Base-by-base conservation (phyloP, 805 yeast genomes). In the Pichia nanzhaoensis region DNA sequence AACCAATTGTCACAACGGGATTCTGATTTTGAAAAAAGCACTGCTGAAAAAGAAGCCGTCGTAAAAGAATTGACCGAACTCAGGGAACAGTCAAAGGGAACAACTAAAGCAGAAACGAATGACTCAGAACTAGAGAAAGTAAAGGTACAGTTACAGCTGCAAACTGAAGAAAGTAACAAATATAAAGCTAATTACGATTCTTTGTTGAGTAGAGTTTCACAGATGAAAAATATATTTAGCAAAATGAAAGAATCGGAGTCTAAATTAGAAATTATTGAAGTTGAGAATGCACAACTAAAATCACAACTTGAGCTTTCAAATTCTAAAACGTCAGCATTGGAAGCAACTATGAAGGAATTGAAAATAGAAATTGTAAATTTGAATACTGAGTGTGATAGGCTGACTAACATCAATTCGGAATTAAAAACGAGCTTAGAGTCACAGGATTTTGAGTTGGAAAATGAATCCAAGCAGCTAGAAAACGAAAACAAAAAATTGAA, bases 241-340 rank as follows among this genome's bases (percentile, higher is more conserved):
- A 84, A 84, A 51, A 82, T 84, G 86, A 82, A 84, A 56, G 82
- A 77, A 46, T 68, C 87, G 0, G 82, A 84, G 56, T 64, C 61
- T 3, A 85, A 83, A 52, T 60, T 74, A 19, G 71, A 64, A 61
- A 65, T 65, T 61, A 4, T 17, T 61, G 14, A 62, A 59, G 28
- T 51, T 65, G 52, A 69, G 59, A 53, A 61, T 53, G 22, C 64
- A 58, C 42, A 54, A 65, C 18, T 71, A 62, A 7, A 48, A 56
- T 1, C 40, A 59, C 20, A 64, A 57, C 33, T 59, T 55, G 36
- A 73, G 64, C 44, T 63, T 9, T 42, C 37, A 4, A 44, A 34
- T 14, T n/a, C 34, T 12, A 34, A 51, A 18, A 16, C 45, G 2
- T 35, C 18, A 4, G 13, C 22, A 5, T 8, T 47, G 2, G 46